Evolutionary conservation across 106 monocot genomes (phyloP).

Genomic region (Xerophyta viscosa): DNA sequence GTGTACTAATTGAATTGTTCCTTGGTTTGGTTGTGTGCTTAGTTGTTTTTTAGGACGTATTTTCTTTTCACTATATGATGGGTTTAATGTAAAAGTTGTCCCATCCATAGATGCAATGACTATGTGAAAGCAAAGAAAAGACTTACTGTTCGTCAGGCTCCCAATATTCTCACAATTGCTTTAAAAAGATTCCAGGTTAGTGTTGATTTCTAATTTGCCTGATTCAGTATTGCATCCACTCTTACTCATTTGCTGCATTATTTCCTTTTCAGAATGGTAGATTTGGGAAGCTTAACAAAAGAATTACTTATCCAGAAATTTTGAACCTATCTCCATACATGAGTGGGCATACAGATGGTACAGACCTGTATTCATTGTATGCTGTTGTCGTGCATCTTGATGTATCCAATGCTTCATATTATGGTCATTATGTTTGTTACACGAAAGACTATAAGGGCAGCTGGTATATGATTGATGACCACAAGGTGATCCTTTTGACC

Average conservation of each 20-base stretch:
- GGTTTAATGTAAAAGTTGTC: too few species aligned
- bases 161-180: slow-evolving; percentile 86
- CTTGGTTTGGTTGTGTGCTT: too few species aligned
- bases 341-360: slow-evolving; percentile 43
- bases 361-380: slow-evolving; percentile 68
- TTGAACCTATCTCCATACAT: slow-evolving; percentile 79
- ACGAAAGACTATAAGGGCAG: slow-evolving; percentile 51
- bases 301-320: slow-evolving; percentile 71
- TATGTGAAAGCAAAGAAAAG: slow-evolving; percentile 91
- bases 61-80: too few species aligned
- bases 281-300: slow-evolving; percentile 92
- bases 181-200: slow-evolving; percentile 92
- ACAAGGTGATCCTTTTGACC: too few species aligned
- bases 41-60: too few species aligned
- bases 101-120: slow-evolving; percentile 58
- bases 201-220: too few species aligned
- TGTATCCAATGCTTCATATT: slow-evolving; percentile 94
- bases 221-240: too few species aligned
- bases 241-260: background rate
- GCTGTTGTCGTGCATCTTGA: slow-evolving; percentile 95
- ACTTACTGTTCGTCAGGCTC: slow-evolving; percentile 84
- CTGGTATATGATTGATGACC: slow-evolving; percentile 90
- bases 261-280: slow-evolving; percentile 58
- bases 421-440: slow-evolving; percentile 96
- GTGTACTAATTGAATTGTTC: too few species aligned